Percentiles rank a stretch among this genome's conserved stretches.
Evolutionary conservation across 2,329 filamentous ascomycete species (phyloP).

Genomic region (Metarhizium brunneum): DNA sequence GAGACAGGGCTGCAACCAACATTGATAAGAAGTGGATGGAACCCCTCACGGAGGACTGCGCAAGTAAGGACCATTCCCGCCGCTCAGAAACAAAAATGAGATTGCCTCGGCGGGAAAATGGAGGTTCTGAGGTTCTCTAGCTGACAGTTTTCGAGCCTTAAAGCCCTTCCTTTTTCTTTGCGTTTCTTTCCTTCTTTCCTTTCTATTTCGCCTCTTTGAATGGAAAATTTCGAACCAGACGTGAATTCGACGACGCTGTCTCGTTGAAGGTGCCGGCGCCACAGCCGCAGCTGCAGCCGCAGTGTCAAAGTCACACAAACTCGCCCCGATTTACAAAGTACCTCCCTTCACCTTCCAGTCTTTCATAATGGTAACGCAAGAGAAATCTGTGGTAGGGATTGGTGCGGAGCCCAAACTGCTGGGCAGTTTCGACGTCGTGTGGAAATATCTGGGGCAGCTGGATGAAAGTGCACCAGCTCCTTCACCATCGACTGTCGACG

Average conservation of each 20-base stretch:
- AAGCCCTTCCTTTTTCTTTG: too few relatives aligned
- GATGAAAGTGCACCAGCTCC: background rate
- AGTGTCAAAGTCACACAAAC: background rate
- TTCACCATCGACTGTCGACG: background rate
- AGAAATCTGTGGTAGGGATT: background rate
- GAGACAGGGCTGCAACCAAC: background rate
- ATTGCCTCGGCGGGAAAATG: too few relatives aligned
- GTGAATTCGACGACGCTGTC: background rate
- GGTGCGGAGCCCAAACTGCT: background rate
- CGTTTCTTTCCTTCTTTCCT: too few relatives aligned
- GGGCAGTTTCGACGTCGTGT: background rate
- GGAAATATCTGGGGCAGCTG: background rate
- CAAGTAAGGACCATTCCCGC: too few relatives aligned
- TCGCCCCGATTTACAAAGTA: background rate
- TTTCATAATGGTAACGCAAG: background rate
- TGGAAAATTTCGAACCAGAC: background rate
- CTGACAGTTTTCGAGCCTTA: too few relatives aligned
- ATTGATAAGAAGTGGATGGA: too few relatives aligned
- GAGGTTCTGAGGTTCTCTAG: too few relatives aligned
- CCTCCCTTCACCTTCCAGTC: background rate
- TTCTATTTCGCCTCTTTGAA: too few relatives aligned
- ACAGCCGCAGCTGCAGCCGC: background rate
- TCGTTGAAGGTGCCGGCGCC: too few relatives aligned
- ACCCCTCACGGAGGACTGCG: too few relatives aligned
- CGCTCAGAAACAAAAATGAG: too few relatives aligned